These are phyloP conservation scores for Hypoxylon subgilvum DNA, from an alignment of 495 filamentous ascomycete genomes.

Conservation along the genomic window DNA sequence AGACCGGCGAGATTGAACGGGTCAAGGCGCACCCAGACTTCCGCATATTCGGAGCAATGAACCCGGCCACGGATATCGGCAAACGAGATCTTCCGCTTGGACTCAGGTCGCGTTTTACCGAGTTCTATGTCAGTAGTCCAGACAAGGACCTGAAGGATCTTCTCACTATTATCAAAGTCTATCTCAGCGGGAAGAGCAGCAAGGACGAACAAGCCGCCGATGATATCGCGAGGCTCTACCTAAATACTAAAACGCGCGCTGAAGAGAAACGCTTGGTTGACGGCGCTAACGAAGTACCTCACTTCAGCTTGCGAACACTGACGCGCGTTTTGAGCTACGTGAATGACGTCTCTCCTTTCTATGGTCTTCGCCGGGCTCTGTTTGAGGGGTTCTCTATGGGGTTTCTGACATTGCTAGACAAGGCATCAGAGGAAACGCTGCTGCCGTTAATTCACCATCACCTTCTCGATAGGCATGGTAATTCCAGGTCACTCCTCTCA, in stretches of 20 bases:
- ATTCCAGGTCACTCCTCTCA: constrained; percentile 70
- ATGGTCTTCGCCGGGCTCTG: constrained; percentile 84
- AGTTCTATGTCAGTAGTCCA: constrained; percentile 88
- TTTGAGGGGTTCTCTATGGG: constrained; percentile 99
- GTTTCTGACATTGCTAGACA: constrained; percentile 84
- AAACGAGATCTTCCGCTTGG: constrained; percentile 91
- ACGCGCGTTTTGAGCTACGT: constrained; percentile 89
- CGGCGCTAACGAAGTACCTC: constrained; percentile 88
- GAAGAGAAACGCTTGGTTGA: constrained; percentile 85
- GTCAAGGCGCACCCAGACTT: constrained; percentile 91
- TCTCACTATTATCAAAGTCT: constrained; percentile 80
- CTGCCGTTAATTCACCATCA: constrained; percentile 81
- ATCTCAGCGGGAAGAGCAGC: constrained; percentile 72
- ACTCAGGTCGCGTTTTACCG: constrained; percentile 85
- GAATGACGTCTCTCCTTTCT: constrained; percentile 78
- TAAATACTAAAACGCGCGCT: constrained; percentile 81
- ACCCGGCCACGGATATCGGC: constrained; percentile 95
- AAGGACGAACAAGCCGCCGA: constrained; percentile 69
- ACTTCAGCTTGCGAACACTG: constrained; percentile 95
- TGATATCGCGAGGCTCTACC: constrained; percentile 83
- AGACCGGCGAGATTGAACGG: constrained; percentile 88
- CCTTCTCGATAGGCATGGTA: constrained; percentile 70
- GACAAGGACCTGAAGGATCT: constrained; percentile 85
- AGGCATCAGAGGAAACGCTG: constrained; percentile 76
- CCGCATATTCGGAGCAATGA: constrained; percentile 97